These are phyloP conservation scores for Escovopsis weberi DNA, from an alignment of 2,329 filamentous ascomycete species.

Conservation along the genomic window DNA sequence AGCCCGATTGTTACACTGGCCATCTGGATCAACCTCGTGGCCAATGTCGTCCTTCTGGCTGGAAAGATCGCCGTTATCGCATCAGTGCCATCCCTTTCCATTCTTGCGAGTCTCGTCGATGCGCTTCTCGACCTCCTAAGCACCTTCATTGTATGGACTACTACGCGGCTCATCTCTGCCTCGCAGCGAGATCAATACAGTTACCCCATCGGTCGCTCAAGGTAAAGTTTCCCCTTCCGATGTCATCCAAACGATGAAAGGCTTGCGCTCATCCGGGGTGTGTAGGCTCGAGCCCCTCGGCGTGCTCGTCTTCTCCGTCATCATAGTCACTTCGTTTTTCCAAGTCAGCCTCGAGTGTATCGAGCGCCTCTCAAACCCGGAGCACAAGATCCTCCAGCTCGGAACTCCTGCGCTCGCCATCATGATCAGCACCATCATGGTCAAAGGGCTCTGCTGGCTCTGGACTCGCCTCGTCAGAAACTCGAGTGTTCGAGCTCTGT, in stretches of 20 bases:
- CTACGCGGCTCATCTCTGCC: slow-evolving; percentile 51
- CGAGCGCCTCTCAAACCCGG: slow-evolving; percentile 42
- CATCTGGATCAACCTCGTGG: slow-evolving; percentile 72
- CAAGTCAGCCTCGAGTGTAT: slow-evolving; percentile 63
- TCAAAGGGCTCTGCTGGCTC: slow-evolving; percentile 72
- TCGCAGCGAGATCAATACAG: slow-evolving; percentile 57
- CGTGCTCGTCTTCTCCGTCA: slow-evolving; percentile 67
- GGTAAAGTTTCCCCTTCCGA: slow-evolving; percentile 16
- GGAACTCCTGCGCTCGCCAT: slow-evolving; percentile 59
- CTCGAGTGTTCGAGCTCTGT: slow-evolving; percentile 69
- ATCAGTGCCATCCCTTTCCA: slow-evolving; percentile 67
- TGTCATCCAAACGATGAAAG: not conserved
- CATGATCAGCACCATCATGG: slow-evolving; percentile 67
- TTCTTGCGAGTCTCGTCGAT: slow-evolving; percentile 66
- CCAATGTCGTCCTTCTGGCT: slow-evolving; percentile 59
- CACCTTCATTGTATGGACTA: slow-evolving; percentile 69
- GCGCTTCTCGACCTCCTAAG: slow-evolving; percentile 68
- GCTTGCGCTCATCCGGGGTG: slow-evolving; percentile 8
- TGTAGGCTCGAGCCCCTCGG: slow-evolving; percentile 60
- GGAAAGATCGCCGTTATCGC: slow-evolving; percentile 67
- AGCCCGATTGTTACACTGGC: slow-evolving; percentile 70
- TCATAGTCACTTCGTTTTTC: slow-evolving; percentile 75
- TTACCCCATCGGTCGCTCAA: slow-evolving; percentile 63
- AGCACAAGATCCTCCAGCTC: slow-evolving; percentile 59
- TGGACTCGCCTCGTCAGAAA: slow-evolving; percentile 82